Percentiles rank a stretch among this genome's conserved stretches.
Evolutionary conservation across 2,329 filamentous ascomycete genomes (phyloP).

Genomic region (Pseudocercospora vitis): DNA sequence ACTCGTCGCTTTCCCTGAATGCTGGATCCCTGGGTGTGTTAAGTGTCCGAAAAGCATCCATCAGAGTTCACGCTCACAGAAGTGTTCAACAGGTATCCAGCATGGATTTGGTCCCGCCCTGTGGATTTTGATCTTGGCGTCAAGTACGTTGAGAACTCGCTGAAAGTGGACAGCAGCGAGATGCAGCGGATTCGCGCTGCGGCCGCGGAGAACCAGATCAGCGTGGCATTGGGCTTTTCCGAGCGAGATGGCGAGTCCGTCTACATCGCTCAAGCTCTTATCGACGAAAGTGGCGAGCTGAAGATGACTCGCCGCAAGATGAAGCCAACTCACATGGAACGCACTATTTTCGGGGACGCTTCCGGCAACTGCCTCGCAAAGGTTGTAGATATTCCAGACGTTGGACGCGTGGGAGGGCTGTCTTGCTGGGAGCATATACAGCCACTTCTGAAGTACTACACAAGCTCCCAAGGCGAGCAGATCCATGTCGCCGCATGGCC

Average conservation of each 20-base stretch:
- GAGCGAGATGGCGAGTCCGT: slow-evolving; percentile 43
- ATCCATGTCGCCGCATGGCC: slow-evolving; percentile 47
- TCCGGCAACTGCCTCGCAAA: slow-evolving; percentile 38
- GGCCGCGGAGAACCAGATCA: slow-evolving; percentile 38
- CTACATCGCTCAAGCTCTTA: slow-evolving; percentile 45
- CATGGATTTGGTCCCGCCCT: slow-evolving; percentile 48
- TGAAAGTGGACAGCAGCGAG: slow-evolving; percentile 43
- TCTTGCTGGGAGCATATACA: slow-evolving; percentile 47
- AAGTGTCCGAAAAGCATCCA: not conserved
- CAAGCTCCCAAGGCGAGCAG: slow-evolving; percentile 40
- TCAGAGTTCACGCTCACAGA: not conserved
- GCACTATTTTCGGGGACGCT: slow-evolving; percentile 46
- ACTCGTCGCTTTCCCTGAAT: slow-evolving; percentile 53
- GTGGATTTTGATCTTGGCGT: slow-evolving; percentile 43
- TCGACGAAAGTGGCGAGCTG: slow-evolving; percentile 38
- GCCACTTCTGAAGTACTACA: slow-evolving; percentile 46
- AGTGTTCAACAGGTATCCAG: slow-evolving; percentile 37
- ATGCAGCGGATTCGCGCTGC: slow-evolving; percentile 45
- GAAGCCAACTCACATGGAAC: slow-evolving; percentile 48
- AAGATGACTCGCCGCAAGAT: slow-evolving; percentile 44
- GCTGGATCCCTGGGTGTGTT: slow-evolving; percentile 45
- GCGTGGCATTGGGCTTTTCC: slow-evolving; percentile 43
- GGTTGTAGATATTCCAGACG: slow-evolving; percentile 36
- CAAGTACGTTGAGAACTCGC: slow-evolving; percentile 48
- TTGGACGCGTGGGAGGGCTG: slow-evolving; percentile 40